Evolutionary conservation across 2,329 filamentous ascomycete species (phyloP), one percentile per base, ranked within the genome.

Genomic region (Colletotrichum graminicola): DNA sequence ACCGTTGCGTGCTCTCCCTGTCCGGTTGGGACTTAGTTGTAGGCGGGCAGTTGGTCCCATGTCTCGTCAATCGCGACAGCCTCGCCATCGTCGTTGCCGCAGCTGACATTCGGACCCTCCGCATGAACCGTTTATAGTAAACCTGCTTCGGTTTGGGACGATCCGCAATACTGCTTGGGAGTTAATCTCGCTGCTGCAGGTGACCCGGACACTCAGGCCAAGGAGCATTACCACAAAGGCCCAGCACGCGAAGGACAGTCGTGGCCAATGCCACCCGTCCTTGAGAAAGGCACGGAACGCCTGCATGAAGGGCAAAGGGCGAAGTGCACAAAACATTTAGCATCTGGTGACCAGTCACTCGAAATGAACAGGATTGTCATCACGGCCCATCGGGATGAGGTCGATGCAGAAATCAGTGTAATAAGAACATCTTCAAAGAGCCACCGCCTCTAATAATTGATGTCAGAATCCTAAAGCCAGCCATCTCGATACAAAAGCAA

Each of bases 11-110:
- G 23, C 36, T 26, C 18, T 36, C 16, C 8, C 29, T 36, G 47
- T 67, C 26, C 41, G 56, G 51, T 45, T 21, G 23, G 63, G 57
- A 52, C 57, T 36, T 29, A 47, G 36, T 54, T 54, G 16, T 8
- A 36, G 36, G 51, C 45, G 36, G 63, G 59, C 64, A 36, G 64
- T 62, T 66, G 64, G 51, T 45, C 51, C 64, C 49, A 43, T 43
- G 34, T 34, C 34, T 11, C 16, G 47, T 29, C 43, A 11, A 2
- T 23, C 11, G 16, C n/a, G 18, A 2, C 26, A 18, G 34, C 18
- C 34, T 11, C n/a, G 34, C 23, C 41, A 45, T 45, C 43, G 7
- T 45, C 43, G 21, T 45, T 45, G 21, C 29, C 26, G 18, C 43
- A 23, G 7, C 18, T 43, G 12, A 29, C 18, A 34, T 41, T 39